Evolutionary conservation across 2,329 filamentous ascomycete species (phyloP).

Genomic region (Monilinia fructigena): DNA sequence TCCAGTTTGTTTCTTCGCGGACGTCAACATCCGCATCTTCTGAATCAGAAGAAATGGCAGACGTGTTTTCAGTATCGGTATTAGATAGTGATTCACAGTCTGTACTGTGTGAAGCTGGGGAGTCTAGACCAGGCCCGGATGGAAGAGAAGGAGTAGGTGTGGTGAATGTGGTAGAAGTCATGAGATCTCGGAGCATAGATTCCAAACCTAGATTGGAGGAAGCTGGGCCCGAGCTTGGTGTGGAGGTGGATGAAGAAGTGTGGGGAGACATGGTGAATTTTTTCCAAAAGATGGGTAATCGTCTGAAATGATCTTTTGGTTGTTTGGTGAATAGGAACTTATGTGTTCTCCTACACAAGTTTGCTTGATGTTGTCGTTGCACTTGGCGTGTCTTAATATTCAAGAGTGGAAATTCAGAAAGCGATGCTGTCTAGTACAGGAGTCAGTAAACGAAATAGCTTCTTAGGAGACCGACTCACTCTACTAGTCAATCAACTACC

Average conservation of each 20-base stretch:
- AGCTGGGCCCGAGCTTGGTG: constrained; percentile 10
- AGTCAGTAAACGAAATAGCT: constrained; percentile 3
- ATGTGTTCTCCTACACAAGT: neutral
- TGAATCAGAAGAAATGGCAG: neutral
- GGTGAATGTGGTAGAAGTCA: constrained; percentile 8
- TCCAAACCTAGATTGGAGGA: constrained; percentile 4
- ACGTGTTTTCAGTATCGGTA: constrained; percentile 32
- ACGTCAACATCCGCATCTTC: constrained; percentile 3
- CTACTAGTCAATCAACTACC: neutral
- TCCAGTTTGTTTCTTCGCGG: neutral
- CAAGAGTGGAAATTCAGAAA: neutral
- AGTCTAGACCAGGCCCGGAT: neutral
- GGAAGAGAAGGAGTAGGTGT: neutral
- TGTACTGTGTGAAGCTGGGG: constrained; percentile 24
- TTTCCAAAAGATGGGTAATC: constrained; percentile 11
- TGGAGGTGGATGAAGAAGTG: constrained; percentile 3
- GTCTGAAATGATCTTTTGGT: neutral
- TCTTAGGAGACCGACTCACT: constrained; percentile 8
- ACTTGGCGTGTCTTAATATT: constrained; percentile 1
- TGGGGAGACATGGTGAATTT: constrained; percentile 17
- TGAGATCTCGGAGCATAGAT: constrained; percentile 10
- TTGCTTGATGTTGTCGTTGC: neutral
- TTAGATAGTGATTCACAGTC: constrained; percentile 30
- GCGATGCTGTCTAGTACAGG: neutral
- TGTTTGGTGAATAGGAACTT: neutral